Conservation (phyloP, 2,329 filamentous ascomycete genomes). For the Fusarium sp. region DNA sequence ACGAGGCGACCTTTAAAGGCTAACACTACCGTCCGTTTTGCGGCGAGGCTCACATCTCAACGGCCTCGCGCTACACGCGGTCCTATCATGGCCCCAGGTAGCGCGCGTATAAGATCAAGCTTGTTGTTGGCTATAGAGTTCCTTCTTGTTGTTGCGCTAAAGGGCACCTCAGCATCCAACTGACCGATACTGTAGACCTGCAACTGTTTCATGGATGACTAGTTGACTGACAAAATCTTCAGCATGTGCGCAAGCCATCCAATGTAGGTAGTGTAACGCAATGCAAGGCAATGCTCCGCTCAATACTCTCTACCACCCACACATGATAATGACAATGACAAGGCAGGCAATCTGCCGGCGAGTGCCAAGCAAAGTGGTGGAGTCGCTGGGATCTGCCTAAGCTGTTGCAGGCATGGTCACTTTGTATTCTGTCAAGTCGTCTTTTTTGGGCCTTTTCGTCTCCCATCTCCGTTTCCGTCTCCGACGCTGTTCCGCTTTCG, state of each 20-base stretch:
- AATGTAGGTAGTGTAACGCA: background rate
- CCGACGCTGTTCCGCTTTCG: constrained; percentile 9
- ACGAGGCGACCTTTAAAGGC: constrained; percentile 10
- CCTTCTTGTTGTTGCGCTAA: background rate
- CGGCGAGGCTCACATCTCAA: constrained; percentile 14
- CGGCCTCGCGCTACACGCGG: constrained; percentile 31
- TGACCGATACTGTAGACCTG: background rate
- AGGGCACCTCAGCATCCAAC: background rate
- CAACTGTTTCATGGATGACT: background rate
- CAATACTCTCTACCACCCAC: background rate
- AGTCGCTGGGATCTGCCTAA: constrained; percentile 21
- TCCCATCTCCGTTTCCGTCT: constrained; percentile 25
- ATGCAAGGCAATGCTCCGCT: constrained; percentile 13
- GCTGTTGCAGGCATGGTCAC: constrained; percentile 18
- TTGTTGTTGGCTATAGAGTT: constrained; percentile 1
- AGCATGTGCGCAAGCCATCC: background rate
- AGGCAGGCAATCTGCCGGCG: constrained; percentile 28
- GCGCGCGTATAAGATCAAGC: constrained; percentile 7
- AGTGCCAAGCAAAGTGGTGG: constrained; percentile 26
- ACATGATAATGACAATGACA: constrained; percentile 10
- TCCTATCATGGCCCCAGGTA: constrained; percentile 18
- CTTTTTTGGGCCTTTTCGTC: constrained; percentile 23
- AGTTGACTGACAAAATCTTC: constrained; percentile 19
- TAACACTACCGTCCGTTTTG: constrained; percentile 9
- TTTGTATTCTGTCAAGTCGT: constrained; percentile 18